Evolutionary conservation across 768 basidiomycete genomes (phyloP).

Genomic region (Leccinum sublutescens): DNA sequence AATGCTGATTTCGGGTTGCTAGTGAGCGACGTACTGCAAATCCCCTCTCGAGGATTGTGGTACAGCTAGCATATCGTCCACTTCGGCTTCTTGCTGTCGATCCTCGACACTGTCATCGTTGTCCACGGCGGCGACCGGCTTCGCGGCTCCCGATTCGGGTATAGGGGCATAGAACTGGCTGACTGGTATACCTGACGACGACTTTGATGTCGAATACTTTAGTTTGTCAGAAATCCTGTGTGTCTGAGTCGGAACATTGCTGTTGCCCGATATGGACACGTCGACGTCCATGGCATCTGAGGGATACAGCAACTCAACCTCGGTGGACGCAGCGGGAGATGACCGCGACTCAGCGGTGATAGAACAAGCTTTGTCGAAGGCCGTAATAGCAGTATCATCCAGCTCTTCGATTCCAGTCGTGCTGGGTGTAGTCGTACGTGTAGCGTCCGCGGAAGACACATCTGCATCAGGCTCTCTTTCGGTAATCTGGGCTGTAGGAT

Average conservation of each 20-base stretch:
- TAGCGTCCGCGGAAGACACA: slow-evolving; percentile 14
- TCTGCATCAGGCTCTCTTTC: slow-evolving; percentile 16
- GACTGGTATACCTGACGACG: slow-evolving; percentile 16
- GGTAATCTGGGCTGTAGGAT: background rate
- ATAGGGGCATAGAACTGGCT: slow-evolving; percentile 23
- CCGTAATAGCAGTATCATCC: slow-evolving; percentile 5
- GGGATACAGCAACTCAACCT: slow-evolving; percentile 10
- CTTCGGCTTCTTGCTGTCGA: slow-evolving; percentile 32
- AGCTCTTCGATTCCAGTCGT: slow-evolving; percentile 14
- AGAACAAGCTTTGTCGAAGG: slow-evolving; percentile 19
- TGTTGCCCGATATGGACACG: background rate
- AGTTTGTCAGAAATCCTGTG: background rate
- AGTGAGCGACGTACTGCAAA: slow-evolving; percentile 20
- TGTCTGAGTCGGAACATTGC: background rate
- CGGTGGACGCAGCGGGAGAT: slow-evolving; percentile 7
- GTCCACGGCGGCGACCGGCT: slow-evolving; percentile 13
- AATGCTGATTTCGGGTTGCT: background rate
- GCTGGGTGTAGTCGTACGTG: slow-evolving; percentile 24
- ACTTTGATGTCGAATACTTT: slow-evolving; percentile 6
- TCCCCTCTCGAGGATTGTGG: slow-evolving; percentile 14
- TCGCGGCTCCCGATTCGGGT: background rate
- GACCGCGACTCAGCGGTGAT: slow-evolving; percentile 9
- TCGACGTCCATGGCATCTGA: slow-evolving; percentile 33
- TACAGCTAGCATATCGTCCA: slow-evolving; percentile 31
- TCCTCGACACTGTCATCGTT: slow-evolving; percentile 30